Evolutionary conservation across 164 flowering plant genomes (phyloP).

Genomic region (Taxillus chinensis): DNA sequence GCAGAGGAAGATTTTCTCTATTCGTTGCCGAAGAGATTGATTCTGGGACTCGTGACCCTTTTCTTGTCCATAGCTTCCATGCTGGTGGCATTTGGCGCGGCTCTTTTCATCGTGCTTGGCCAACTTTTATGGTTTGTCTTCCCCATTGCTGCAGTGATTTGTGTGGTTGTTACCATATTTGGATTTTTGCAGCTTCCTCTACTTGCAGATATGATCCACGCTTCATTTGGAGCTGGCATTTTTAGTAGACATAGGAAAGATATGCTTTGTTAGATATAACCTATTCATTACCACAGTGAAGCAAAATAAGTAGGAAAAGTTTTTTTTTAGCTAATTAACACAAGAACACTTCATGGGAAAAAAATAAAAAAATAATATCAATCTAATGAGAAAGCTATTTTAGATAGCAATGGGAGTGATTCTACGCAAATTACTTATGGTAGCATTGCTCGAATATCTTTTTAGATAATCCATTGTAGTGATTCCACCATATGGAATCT

Average conservation of each 20-base stretch:
- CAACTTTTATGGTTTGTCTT: background rate
- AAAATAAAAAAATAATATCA: too few relatives aligned
- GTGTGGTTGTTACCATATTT: background rate
- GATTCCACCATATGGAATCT: too few relatives aligned
- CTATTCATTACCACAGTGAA: too few relatives aligned
- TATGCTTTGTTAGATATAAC: background rate
- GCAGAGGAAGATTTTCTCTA: background rate
- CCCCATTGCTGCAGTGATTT: background rate
- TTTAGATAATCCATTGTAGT: too few relatives aligned
- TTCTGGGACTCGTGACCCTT: background rate
- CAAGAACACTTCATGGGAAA: too few relatives aligned
- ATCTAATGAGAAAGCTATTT: too few relatives aligned
- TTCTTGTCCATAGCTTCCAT: background rate
- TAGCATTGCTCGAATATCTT: too few relatives aligned
- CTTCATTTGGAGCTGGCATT: background rate
- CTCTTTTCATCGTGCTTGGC: background rate
- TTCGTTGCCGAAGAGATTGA: background rate
- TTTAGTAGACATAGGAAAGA: background rate
- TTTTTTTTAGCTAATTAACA: too few relatives aligned
- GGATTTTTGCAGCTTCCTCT: background rate
- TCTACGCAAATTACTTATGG: too few relatives aligned
- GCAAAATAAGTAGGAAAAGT: too few relatives aligned
- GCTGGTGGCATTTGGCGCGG: background rate
- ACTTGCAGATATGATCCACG: background rate
- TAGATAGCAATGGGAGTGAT: too few relatives aligned